Evolutionary conservation across 768 basidiomycete genomes (phyloP), one percentile per base, ranked within the genome.

Genomic region (Leccinellum rugosiceps): DNA sequence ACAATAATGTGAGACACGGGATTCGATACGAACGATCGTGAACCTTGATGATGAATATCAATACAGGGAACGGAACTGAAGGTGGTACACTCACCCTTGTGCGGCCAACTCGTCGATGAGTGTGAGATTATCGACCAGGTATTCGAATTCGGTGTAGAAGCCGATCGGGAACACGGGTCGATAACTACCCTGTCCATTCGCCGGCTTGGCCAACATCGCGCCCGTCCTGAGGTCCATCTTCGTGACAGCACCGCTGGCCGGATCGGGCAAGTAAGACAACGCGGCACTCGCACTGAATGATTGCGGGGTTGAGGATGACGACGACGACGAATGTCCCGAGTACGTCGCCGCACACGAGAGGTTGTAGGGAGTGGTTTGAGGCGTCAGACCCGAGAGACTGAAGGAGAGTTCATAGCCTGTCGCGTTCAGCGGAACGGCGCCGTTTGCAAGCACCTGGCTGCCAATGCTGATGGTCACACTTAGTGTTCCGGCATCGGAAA

Each of bases 141-240:
- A 59, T 56, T 73, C 46, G 75, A 82, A 72, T 34, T 82, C 75
- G 10, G 78, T 83, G 62, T 73, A 76, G 59, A 74, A 76, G 6
- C 75, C 75, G 73, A 69, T 68, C 43, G 71, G 83, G 68, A 67
- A 78, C 1, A 88, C 75, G 1, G 81, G 79, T 17, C 78, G 74
- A 63, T 79, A 85, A 14, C 70, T 66, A 9, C 77, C 77, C 52
- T 75, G 70, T 15, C 83, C 82, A 55, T 76, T 75, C 0, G 80
- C 76, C 21, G 80, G 79, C 52, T 77, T 71, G 2, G 81, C 82
- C 32, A 83, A 65, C 46, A 85, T 48, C 0, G 79, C 81, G 11
- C 84, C 84, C 2, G 83, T 84, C 48, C 82, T 74, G 55, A 80
- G 70, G 64, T 86, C 83, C 77, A 84, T 82, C 63, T 85, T 86